Conservation (phyloP, 2,329 filamentous ascomycete genomes). For the Alternaria gaisen region DNA sequence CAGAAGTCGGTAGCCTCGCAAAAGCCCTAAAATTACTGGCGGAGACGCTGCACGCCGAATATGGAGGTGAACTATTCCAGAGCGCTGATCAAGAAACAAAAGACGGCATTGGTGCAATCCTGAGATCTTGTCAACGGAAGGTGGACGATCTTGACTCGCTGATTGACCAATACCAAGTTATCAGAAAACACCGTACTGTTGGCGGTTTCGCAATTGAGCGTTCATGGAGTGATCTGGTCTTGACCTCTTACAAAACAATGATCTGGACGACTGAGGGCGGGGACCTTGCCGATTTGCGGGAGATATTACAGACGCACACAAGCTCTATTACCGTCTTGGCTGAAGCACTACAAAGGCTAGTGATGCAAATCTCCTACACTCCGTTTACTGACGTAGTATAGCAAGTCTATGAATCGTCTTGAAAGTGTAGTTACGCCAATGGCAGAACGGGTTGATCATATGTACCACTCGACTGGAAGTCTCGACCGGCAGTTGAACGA, state of each 20-base stretch:
- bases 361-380: constrained; percentile 1
- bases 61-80: constrained; percentile 46
- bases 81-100: constrained; percentile 48
- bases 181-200: constrained; percentile 52
- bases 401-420: constrained; percentile 47
- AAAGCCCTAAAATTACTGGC: constrained; percentile 57
- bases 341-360: constrained; percentile 54
- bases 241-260: constrained; percentile 55
- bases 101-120: constrained; percentile 51
- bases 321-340: constrained; percentile 52
- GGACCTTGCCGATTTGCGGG: constrained; percentile 50
- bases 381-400: constrained; percentile 28
- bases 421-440: constrained; percentile 43
- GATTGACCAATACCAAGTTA: constrained; percentile 56
- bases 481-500: constrained; percentile 43
- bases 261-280: constrained; percentile 59
- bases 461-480: constrained; percentile 34
- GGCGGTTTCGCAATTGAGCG: constrained; percentile 55
- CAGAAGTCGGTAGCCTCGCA: constrained; percentile 54
- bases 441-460: constrained; percentile 44
- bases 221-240: constrained; percentile 55
- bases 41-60: constrained; percentile 52
- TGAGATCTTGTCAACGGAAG: constrained; percentile 52
- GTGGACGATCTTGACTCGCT: constrained; percentile 56
- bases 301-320: constrained; percentile 55